Evolutionary conservation across 2,329 filamentous ascomycete species (phyloP).

Genomic region (Grosmannia huntii): DNA sequence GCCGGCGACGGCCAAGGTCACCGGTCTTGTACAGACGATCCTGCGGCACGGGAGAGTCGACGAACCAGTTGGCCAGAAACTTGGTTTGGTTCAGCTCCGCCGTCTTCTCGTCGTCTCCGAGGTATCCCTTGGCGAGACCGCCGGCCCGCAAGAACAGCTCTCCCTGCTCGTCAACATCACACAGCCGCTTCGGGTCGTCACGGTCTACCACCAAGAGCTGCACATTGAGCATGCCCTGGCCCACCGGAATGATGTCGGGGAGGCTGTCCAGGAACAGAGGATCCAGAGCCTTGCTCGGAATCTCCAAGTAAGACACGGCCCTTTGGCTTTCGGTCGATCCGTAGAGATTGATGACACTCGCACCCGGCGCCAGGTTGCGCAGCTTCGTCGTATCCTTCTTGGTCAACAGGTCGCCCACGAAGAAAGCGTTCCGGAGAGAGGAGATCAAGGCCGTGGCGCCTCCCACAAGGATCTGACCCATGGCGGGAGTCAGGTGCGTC

Average conservation of each 20-base stretch:
- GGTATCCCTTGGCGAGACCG: constrained; percentile 57
- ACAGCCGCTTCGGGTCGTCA: constrained; percentile 52
- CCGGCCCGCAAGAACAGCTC: constrained; percentile 75
- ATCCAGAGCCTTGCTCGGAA: constrained; percentile 53
- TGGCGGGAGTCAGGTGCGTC: constrained; percentile 85
- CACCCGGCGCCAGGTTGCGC: constrained; percentile 63
- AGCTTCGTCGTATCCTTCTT: constrained; percentile 68
- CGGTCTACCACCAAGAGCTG: constrained; percentile 76
- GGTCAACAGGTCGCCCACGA: constrained; percentile 82
- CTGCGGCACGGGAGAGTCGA: constrained; percentile 57
- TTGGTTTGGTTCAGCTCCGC: constrained; percentile 53
- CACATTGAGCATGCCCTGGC: constrained; percentile 77
- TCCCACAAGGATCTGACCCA: constrained; percentile 90
- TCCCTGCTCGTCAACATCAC: constrained; percentile 67
- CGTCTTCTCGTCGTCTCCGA: constrained; percentile 42
- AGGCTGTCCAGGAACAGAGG: constrained; percentile 34
- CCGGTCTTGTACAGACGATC: constrained; percentile 83
- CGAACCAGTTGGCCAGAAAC: constrained; percentile 79
- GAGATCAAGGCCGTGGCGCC: constrained; percentile 69
- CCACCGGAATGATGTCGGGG: constrained; percentile 65
- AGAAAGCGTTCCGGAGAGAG: constrained; percentile 67
- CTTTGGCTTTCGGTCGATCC: constrained; percentile 78
- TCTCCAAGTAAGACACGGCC: constrained; percentile 71
- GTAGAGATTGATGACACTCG: constrained; percentile 72
- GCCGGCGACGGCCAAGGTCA: constrained; percentile 66